Base-by-base conservation (phyloP, 208 protist genomes). In the Herpetomonas samuelpessoai region DNA sequence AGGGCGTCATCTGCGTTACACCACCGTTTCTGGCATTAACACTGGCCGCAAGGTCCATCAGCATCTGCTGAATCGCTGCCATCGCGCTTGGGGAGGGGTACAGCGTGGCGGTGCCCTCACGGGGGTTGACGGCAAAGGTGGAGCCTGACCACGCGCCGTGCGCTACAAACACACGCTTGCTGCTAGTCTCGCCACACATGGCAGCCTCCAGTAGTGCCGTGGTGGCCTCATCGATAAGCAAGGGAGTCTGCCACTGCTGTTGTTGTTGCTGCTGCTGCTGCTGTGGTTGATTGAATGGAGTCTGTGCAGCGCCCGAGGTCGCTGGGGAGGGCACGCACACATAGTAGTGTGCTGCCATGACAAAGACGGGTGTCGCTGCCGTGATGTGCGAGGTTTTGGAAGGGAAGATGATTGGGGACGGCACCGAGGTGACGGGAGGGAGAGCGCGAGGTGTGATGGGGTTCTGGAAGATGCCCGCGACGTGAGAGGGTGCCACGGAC, bases 371-470 rank as follows among this genome's bases (percentile, higher is more conserved):
- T 2, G 76, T 89, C 27, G 35, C 51, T 24, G 70, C 74, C 22
- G 63, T 80, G 68, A 92, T 83, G 58, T 76, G 73, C 1, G 57
- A 56, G 21, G 66, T 76, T 26, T 25, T 22, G 26, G 30, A 49
- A 0, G 86, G 86, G 39, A 83, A 65, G 55, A 92, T 82, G 29
- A 79, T 46, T 2, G 86, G 86, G 2, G 61, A 31, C 2, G 81
- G 86, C n/a, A 69, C 68, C 57, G 35, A 41, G 9, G 35, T 41
- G 35, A 41, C 35, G 35, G 35, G 35, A 6, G 14, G 50, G 6
- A 14, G 14, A 4, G 14, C 22, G 26, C 9, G 3, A 9, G 7
- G 50, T 30, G 50, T 24, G 10, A 6, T 55, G 12, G 50, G 26
- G 24, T 7, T n/a, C 7, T 55, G 50, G 50, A 55, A 24, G 50